A percentile compares a stretch with the other conserved stretches of the same genome.
phyloP scores from a whole-genome alignment of 441 rosid species.

The Theobroma grandiflorum region DNA sequence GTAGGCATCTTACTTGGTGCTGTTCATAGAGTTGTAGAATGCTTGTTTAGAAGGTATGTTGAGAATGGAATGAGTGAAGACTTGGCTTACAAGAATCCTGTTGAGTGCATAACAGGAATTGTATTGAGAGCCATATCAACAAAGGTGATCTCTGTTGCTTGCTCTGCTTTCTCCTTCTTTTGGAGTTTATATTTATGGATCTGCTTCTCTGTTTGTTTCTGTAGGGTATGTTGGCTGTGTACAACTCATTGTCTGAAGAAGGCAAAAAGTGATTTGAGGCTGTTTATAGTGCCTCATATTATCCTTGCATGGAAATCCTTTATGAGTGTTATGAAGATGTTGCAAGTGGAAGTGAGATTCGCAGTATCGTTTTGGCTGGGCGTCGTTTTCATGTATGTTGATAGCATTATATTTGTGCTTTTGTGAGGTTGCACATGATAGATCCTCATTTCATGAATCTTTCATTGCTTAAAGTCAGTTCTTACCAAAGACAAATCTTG shows the following conservation, averaged over 20 bases:
- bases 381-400: slow-evolving; percentile 66
- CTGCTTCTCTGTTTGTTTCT: background rate
- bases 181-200: background rate
- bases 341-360: slow-evolving; percentile 88
- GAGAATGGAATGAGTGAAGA: slow-evolving; percentile 71
- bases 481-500: background rate
- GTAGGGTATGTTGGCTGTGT: slow-evolving; percentile 77
- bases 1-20: slow-evolving; percentile 75
- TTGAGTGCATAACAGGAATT: slow-evolving; percentile 74
- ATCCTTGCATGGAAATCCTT: slow-evolving; percentile 94
- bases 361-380: slow-evolving; percentile 72
- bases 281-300: slow-evolving; percentile 91
- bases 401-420: background rate
- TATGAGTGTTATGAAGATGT: slow-evolving; percentile 97
- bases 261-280: slow-evolving; percentile 72
- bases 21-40: slow-evolving; percentile 79
- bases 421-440: background rate
- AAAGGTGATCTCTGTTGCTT: slow-evolving; percentile 44
- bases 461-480: background rate
- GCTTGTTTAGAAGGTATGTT: slow-evolving; percentile 69
- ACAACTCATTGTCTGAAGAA: slow-evolving; percentile 61
- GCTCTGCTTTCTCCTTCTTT: background rate
- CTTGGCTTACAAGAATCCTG: slow-evolving; percentile 69
- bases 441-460: background rate
- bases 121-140: slow-evolving; percentile 69